A percentile compares a stretch with the other conserved stretches of the same genome.
phyloP scores from a whole-genome alignment of 73 alveolate genomes.

The Tetrahymena elliotti region DNA sequence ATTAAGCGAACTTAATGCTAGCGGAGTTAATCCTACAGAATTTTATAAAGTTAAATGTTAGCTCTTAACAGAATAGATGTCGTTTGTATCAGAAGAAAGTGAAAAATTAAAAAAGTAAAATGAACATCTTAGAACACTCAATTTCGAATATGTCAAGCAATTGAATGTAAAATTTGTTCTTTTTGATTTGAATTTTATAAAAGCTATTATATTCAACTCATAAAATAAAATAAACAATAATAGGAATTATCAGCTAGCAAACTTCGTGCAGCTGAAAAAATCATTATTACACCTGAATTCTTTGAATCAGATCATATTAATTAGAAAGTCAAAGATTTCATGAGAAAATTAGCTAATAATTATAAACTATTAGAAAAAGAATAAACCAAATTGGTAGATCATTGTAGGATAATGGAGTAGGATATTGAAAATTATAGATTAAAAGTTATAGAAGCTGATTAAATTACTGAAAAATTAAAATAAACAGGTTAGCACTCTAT shows the following conservation, averaged over 20 bases:
- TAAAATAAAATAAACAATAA: not conserved
- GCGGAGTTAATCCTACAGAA: not conserved
- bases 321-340: slow-evolving; percentile 28
- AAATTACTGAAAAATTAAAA: slow-evolving; percentile 19
- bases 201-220: no score
- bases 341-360: slow-evolving; percentile 32
- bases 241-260: slow-evolving; percentile 20
- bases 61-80: not conserved
- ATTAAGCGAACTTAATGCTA: not conserved
- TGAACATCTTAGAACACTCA: slow-evolving; percentile 24
- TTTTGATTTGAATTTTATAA: not conserved
- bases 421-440: slow-evolving; percentile 25
- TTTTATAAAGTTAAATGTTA: not conserved
- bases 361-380: slow-evolving; percentile 20
- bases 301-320: slow-evolving; percentile 33
- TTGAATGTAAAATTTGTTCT: slow-evolving; percentile 1
- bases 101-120: slow-evolving; percentile 11
- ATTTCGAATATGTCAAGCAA: slow-evolving; percentile 22
- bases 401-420: slow-evolving; percentile 38
- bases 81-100: not conserved
- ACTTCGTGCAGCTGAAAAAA: slow-evolving; percentile 21
- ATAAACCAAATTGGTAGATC: slow-evolving; percentile 28
- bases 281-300: slow-evolving; percentile 21
- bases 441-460: slow-evolving; percentile 38
- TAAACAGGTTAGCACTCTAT: slow-evolving; percentile 14